Conservation (phyloP, 169 alveolate species). For the Plasmodium yoelii region DNA sequence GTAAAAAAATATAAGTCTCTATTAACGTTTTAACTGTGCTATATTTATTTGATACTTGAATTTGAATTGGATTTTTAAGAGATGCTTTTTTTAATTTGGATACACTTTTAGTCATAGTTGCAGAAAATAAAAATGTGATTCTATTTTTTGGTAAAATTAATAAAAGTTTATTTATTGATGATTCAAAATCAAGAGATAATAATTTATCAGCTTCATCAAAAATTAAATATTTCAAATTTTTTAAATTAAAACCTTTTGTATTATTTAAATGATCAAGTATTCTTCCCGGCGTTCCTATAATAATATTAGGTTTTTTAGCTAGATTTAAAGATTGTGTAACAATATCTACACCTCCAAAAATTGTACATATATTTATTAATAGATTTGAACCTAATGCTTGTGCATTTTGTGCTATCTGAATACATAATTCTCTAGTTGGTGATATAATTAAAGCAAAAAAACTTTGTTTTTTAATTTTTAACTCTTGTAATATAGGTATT, state of each 20-base stretch:
- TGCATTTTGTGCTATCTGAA: conserved; percentile 97
- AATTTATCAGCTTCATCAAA: conserved; percentile 98
- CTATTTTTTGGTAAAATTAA: conserved; percentile 93
- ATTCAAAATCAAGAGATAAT: conserved; percentile 97
- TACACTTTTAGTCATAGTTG: conserved; percentile 99
- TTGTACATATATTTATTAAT: conserved; percentile 93
- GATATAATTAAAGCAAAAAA: conserved; percentile 93
- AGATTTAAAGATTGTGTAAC: conserved; percentile 95
- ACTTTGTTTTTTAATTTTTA: conserved; percentile 91
- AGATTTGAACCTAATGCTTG: conserved; percentile 94
- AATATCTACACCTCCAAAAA: conserved; percentile 99
- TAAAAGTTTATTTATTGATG: conserved; percentile 95
- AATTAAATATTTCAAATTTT: conserved; percentile 91
- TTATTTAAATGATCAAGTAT: conserved; percentile 98
- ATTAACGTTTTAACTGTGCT: conserved; percentile 93
- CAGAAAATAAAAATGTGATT: conserved; percentile 97
- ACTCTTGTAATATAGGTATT: conserved; percentile 95
- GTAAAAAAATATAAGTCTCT: conserved; percentile 94
- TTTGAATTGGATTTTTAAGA: conserved; percentile 96
- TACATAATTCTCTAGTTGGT: conserved; percentile 99
- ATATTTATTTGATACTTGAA: conserved; percentile 88
- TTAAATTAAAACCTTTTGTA: conserved; percentile 97
- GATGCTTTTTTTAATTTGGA: conserved; percentile 97
- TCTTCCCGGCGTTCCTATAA: conserved; percentile 99
- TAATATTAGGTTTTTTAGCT: conserved; percentile 97